Evolutionary conservation across 345 rosid genomes (phyloP), one percentile per base, ranked within the genome.

Genomic region (Raphanus sativus): DNA sequence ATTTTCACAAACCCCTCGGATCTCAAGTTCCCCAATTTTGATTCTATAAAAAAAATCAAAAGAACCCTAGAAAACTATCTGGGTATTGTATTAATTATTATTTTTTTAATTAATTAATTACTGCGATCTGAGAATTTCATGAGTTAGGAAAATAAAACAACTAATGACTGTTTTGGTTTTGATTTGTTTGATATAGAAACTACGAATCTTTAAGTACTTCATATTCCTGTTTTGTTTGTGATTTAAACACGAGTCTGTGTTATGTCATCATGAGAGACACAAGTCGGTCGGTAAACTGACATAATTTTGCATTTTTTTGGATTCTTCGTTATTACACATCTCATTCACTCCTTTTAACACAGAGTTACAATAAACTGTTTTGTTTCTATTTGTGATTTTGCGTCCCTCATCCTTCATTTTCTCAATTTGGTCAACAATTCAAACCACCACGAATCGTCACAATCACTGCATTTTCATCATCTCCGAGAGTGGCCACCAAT

Each of bases 251-350:
- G 86, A 36, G 10, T 9, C 13, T 38, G 45, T 86, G 80, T 28
- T 21, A n/a, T n/a, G n/a, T n/a, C n/a, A n/a, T n/a, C 76, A 65
- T 38, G 45, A 2, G 77, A 80, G 84, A 83, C 80, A 81, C 34
- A 36, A 77, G 75, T 77, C 88, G 34, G 84, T 56, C 76, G 66
- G 71, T 78, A 64, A 24, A 59, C 70, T 52, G 81, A 70, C 80
- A 69, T 38, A 32, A 70, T 40, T 45, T 66, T 56, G 12, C 17
- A 4, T 21, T 52, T 75, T 45, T 76, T 76, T 72, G 48, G 75
- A 79, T 72, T 76, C 65, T 79, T 73, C 59, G 65, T 67, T 38
- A 45, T 45, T 3, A 45, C 54, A 40, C 16, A 45, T 45, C 54
- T 45, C 54, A 45, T 71, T 76, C 71, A 71, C 67, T 30, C 38